These are phyloP conservation scores for Rugonectria rugulosa DNA, from an alignment of 2,329 filamentous ascomycete genomes.

Conservation along the genomic window DNA sequence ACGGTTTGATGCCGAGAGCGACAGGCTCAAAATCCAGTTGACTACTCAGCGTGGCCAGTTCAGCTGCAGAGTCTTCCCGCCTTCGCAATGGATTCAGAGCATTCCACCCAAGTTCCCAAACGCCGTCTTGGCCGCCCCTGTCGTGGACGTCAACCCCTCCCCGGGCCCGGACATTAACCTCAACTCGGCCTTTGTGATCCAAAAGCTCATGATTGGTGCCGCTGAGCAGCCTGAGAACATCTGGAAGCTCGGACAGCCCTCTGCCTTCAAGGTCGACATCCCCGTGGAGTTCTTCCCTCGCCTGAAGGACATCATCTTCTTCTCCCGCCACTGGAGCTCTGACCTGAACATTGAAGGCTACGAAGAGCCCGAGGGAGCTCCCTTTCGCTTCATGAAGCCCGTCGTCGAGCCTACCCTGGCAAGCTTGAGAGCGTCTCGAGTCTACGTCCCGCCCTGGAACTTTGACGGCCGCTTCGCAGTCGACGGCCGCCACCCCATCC, in stretches of 20 bases:
- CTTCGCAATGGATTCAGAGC: neutral
- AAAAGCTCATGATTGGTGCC: too few relatives aligned
- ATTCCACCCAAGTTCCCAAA: neutral
- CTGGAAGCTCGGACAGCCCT: too few relatives aligned
- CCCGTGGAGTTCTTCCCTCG: neutral
- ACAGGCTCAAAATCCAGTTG: neutral
- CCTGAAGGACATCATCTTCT: neutral
- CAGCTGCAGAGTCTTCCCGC: neutral
- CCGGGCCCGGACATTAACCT: too few relatives aligned
- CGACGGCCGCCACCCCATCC: neutral
- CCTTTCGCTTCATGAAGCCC: neutral
- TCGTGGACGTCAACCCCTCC: neutral
- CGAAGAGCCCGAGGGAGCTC: neutral
- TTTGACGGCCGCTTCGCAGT: neutral
- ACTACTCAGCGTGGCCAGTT: too few relatives aligned
- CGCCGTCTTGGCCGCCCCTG: neutral
- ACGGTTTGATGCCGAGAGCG: neutral
- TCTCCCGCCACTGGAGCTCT: neutral
- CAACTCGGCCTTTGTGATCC: too few relatives aligned
- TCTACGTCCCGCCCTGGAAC: neutral
- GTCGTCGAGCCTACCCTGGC: neutral
- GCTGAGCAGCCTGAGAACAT: too few relatives aligned
- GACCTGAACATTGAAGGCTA: neutral
- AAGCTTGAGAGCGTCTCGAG: neutral
- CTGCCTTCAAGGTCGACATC: neutral